A percentile compares a stretch with the other conserved stretches of the same genome.
Conservation (phyloP, 2,329 filamentous ascomycete genomes). For the Dothideomycetes sp. region DNA sequence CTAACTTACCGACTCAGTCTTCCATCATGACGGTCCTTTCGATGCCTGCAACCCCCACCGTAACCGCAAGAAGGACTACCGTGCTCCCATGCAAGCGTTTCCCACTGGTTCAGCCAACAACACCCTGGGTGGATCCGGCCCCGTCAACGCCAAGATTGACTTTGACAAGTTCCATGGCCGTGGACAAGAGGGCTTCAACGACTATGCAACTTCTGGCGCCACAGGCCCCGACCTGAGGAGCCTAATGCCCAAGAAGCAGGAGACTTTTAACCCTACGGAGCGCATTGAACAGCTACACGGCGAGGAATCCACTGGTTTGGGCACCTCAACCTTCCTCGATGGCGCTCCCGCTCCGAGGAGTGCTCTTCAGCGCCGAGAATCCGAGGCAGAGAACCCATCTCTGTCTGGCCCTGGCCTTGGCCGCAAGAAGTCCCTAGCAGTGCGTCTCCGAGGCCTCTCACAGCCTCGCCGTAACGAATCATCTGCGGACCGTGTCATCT, state of each 20-base stretch:
- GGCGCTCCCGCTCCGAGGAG: slow-evolving; percentile 77
- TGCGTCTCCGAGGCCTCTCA: slow-evolving; percentile 78
- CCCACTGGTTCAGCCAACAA: slow-evolving; percentile 89
- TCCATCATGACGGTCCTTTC: slow-evolving; percentile 95
- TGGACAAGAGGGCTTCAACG: slow-evolving; percentile 74
- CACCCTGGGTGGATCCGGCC: slow-evolving; percentile 75
- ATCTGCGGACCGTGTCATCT: slow-evolving; percentile 24
- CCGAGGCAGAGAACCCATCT: slow-evolving; percentile 45
- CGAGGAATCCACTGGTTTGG: slow-evolving; percentile 70
- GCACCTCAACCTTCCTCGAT: slow-evolving; percentile 91
- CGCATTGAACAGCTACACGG: slow-evolving; percentile 69
- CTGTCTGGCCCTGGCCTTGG: slow-evolving; percentile 47
- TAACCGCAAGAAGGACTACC: slow-evolving; percentile 70
- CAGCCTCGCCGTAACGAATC: slow-evolving; percentile 45
- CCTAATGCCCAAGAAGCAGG: slow-evolving; percentile 12
- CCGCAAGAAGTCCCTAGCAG: slow-evolving; percentile 89
- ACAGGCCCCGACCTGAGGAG: no score
- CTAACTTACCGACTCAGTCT: slow-evolving; percentile 46
- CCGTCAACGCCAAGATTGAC: slow-evolving; percentile 70
- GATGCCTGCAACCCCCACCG: slow-evolving; percentile 93
- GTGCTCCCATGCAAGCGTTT: slow-evolving; percentile 93
- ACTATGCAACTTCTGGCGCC: slow-evolving; percentile 50
- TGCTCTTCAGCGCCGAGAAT: slow-evolving; percentile 66
- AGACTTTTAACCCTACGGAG: slow-evolving; percentile 54
- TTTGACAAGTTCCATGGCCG: slow-evolving; percentile 80